phyloP scores from a whole-genome alignment of 306 rosid genomes.

The Macrotyloma uniflorum region DNA sequence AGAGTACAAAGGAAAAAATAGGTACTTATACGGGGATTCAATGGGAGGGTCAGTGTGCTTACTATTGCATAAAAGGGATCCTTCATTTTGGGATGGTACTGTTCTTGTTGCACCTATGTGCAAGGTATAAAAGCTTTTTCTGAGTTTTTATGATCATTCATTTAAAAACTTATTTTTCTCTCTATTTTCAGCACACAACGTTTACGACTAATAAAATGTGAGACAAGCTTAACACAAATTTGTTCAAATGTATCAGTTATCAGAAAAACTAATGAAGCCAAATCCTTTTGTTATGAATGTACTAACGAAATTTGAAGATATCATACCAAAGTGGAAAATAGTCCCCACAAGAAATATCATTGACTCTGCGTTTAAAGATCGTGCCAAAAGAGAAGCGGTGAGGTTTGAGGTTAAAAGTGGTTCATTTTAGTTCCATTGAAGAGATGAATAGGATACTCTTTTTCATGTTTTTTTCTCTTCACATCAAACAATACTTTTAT shows the following conservation, averaged over 20 bases:
- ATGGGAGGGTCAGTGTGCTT: slow-evolving; percentile 93
- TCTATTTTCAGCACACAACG: background rate
- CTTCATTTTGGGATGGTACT: slow-evolving; percentile 81
- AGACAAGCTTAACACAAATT: background rate
- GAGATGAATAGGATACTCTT: too few species aligned
- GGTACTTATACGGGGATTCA: slow-evolving; percentile 89
- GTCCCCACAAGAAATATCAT: slow-evolving; percentile 83
- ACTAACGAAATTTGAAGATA: slow-evolving; percentile 59
- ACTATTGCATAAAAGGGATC: slow-evolving; percentile 68
- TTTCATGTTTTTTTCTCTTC: background rate
- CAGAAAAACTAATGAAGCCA: slow-evolving; percentile 78
- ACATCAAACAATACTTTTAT: background rate
- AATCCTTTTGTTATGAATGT: slow-evolving; percentile 66
- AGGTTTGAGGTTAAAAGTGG: background rate
- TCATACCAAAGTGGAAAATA: slow-evolving; percentile 87
- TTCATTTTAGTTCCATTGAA: too few species aligned
- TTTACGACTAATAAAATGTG: background rate
- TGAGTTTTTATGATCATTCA: background rate
- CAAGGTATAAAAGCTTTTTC: slow-evolving; percentile 50
- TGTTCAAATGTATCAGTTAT: slow-evolving; percentile 53
- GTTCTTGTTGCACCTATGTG: slow-evolving; percentile 96
- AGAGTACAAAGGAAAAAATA: slow-evolving; percentile 56
- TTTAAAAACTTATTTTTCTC: background rate
- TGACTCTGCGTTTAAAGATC: slow-evolving; percentile 71
- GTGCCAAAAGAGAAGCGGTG: slow-evolving; percentile 70